These are phyloP conservation scores for Basipetospora chlamydospora DNA, from an alignment of 2,329 filamentous ascomycete genomes.

Conservation along the genomic window DNA sequence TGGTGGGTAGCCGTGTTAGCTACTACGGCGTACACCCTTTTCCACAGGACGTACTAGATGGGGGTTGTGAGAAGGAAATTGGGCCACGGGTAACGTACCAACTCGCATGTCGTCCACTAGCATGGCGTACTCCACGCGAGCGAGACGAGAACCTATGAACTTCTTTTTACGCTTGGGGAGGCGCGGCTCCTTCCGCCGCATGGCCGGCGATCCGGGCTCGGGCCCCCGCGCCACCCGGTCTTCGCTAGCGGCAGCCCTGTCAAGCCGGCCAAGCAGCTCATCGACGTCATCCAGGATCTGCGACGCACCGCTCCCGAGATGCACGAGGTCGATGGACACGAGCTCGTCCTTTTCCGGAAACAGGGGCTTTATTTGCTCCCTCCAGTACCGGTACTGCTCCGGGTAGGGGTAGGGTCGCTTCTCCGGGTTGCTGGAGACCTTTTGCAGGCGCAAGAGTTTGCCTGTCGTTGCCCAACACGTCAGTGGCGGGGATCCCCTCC, in stretches of 20 bases:
- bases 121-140: conserved; percentile 42
- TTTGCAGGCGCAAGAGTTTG: conserved; percentile 10
- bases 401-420: conserved; percentile 8
- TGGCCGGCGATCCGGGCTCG: neutral
- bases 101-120: conserved; percentile 60
- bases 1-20: conserved; percentile 12
- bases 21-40: no score
- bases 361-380: conserved; percentile 7
- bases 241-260: conserved; percentile 17
- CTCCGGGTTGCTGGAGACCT: conserved; percentile 7
- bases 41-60: no score
- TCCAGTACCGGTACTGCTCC: conserved; percentile 9
- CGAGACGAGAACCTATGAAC: conserved; percentile 34
- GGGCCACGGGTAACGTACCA: conserved; percentile 11
- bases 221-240: conserved; percentile 8
- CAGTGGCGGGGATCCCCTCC: no score
- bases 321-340: conserved; percentile 38
- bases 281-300: conserved; percentile 33
- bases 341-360: conserved; percentile 18
- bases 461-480: conserved; percentile 3
- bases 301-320: conserved; percentile 2
- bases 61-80: neutral
- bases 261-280: conserved; percentile 32
- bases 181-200: neutral
- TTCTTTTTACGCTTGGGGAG: conserved; percentile 21